Percentiles rank a stretch among this genome's conserved stretches.
phyloP scores from a whole-genome alignment of 345 rosid genomes.

The Citrus mangshanensis region DNA sequence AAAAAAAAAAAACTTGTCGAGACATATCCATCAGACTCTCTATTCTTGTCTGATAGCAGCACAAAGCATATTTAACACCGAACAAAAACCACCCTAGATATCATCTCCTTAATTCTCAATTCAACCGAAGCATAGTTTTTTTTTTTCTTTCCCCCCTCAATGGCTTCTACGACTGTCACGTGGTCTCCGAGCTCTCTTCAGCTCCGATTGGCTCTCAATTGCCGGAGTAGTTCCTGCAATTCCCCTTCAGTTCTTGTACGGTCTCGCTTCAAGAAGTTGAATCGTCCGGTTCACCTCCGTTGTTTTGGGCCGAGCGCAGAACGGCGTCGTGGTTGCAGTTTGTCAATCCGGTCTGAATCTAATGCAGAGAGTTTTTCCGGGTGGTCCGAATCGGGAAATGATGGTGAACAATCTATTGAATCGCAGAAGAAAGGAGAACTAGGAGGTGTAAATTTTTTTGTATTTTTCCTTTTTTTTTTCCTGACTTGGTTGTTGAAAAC shows the following conservation, averaged over 20 bases:
- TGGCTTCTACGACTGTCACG: conserved; percentile 53
- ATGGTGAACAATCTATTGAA: conserved; percentile 31
- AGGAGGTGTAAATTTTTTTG: conserved; percentile 44
- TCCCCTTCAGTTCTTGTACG: conserved; percentile 26
- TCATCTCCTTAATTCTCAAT: conserved; percentile 22
- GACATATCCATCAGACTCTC: background rate
- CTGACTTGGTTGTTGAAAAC: background rate
- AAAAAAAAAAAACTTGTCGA: background rate
- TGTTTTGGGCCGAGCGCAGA: conserved; percentile 29
- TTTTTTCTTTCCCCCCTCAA: background rate
- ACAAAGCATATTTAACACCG: background rate
- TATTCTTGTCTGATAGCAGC: background rate
- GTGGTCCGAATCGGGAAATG: conserved; percentile 57
- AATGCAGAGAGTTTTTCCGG: conserved; percentile 54
- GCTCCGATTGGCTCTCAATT: conserved; percentile 68
- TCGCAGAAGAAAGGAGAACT: conserved; percentile 46
- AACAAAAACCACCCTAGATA: conserved; percentile 25
- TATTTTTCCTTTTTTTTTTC: background rate
- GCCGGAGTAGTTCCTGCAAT: conserved; percentile 23
- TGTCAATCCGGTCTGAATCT: conserved; percentile 39
- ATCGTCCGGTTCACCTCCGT: conserved; percentile 20
- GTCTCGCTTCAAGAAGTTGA: conserved; percentile 30
- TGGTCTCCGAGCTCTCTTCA: conserved; percentile 75
- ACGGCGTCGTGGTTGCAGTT: conserved; percentile 13
- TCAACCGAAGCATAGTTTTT: background rate